Conservation (phyloP, 164 flowering plant genomes). For the Vitis cinerea region DNA sequence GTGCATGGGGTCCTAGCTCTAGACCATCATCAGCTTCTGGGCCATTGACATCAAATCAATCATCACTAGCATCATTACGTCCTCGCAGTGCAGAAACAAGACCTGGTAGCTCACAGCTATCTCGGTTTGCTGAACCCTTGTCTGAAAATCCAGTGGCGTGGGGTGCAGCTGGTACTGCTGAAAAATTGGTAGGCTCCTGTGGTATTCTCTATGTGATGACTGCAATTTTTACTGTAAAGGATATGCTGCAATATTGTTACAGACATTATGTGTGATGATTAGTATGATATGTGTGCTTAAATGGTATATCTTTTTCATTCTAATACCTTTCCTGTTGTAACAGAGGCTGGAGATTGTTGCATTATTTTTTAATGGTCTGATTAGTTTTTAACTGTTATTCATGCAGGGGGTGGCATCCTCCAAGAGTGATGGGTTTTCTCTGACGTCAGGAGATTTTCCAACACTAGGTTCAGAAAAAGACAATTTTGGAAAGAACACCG, state of each 20-base stretch:
- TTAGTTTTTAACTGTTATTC: not conserved
- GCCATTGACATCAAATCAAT: slow-evolving; percentile 55
- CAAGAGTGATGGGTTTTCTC: slow-evolving; percentile 58
- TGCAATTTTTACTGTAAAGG: not conserved
- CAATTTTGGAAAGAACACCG: slow-evolving; percentile 39
- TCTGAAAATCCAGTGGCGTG: slow-evolving; percentile 66
- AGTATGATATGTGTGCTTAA: not conserved
- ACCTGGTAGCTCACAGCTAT: slow-evolving; percentile 90
- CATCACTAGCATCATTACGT: slow-evolving; percentile 56
- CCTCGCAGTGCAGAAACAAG: slow-evolving; percentile 96
- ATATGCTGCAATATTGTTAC: not conserved
- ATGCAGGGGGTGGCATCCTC: slow-evolving; percentile 54
- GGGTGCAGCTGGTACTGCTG: slow-evolving; percentile 57
- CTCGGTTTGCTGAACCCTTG: slow-evolving; percentile 84
- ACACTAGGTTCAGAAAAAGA: slow-evolving; percentile 81
- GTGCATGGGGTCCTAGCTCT: slow-evolving; percentile 76
- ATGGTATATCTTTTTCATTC: not conserved
- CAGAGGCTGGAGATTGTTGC: not conserved
- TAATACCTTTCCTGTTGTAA: not conserved
- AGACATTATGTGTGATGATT: not conserved
- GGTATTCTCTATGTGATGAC: no score
- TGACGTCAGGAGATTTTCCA: slow-evolving; percentile 92
- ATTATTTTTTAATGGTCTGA: not conserved
- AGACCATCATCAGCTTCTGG: slow-evolving; percentile 98
- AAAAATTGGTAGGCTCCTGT: slow-evolving; percentile 56